Percentiles rank a stretch among this genome's conserved stretches.
Evolutionary conservation across 805 yeast genomes (phyloP).

Genomic region (Myxozyma geophila): DNA sequence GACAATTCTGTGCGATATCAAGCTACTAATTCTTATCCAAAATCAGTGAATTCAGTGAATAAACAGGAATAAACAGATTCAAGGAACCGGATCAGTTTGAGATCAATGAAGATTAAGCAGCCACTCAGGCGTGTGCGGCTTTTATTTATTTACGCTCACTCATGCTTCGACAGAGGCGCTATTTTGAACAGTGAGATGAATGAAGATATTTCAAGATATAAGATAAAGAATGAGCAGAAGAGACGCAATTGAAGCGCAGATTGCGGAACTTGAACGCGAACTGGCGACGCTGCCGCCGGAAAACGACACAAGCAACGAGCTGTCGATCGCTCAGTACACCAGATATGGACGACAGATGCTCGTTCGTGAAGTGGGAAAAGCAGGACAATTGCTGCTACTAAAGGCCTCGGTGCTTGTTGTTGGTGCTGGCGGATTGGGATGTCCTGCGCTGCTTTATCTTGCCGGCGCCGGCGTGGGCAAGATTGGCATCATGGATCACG

Average conservation of each 20-base stretch:
- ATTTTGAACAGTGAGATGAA: no score
- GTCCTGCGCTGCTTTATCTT: conserved; percentile 84
- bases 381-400: conserved; percentile 63
- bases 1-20: no score
- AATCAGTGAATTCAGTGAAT: no score
- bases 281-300: background rate
- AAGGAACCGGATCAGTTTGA: no score
- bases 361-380: conserved; percentile 73
- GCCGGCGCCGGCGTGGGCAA: conserved; percentile 84
- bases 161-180: no score
- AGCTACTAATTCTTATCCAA: no score
- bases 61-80: no score
- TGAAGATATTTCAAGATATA: no score
- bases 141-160: no score
- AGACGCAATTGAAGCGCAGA: conserved; percentile 6
- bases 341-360: conserved; percentile 96
- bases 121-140: no score
- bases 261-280: background rate
- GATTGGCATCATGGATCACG: conserved; percentile 87
- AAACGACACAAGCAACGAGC: background rate
- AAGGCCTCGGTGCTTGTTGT: conserved; percentile 68
- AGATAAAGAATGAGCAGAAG: conserved; percentile 1
- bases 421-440: conserved; percentile 97
- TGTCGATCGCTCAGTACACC: conserved; percentile 63
- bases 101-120: no score